Conservation (phyloP, 805 yeast species). For the Starmerella apis region DNA sequence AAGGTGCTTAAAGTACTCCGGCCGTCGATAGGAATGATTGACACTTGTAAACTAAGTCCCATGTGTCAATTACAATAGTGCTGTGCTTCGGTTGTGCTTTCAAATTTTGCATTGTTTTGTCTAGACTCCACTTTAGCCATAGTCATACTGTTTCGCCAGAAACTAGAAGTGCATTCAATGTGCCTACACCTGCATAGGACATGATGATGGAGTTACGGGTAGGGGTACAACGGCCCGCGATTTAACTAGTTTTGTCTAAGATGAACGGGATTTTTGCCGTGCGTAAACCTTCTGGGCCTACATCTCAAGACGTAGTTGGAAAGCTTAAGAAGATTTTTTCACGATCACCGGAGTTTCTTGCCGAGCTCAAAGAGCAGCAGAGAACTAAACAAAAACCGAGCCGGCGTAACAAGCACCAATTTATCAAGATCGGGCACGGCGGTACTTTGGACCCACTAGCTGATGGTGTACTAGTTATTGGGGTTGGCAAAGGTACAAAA, state of each 20-base stretch:
- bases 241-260: neutral
- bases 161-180: no score
- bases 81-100: no score
- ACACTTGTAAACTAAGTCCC: no score
- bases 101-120: no score
- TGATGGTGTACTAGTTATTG: constrained; percentile 81
- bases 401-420: constrained; percentile 27
- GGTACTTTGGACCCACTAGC: constrained; percentile 96
- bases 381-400: neutral
- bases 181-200: neutral
- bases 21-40: no score
- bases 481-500: constrained; percentile 89
- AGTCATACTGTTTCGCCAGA: no score
- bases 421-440: constrained; percentile 90
- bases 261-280: constrained; percentile 94
- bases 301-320: constrained; percentile 65
- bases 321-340: constrained; percentile 56
- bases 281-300: constrained; percentile 74
- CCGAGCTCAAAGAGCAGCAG: constrained; percentile 19
- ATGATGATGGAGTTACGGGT: neutral
- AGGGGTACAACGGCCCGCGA: no score
- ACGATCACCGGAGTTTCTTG: constrained; percentile 45
- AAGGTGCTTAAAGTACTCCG: no score
- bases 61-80: no score
- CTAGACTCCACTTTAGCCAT: no score